Base-by-base conservation (phyloP, 257 asterid genomes). In the Mentha longifolia region DNA sequence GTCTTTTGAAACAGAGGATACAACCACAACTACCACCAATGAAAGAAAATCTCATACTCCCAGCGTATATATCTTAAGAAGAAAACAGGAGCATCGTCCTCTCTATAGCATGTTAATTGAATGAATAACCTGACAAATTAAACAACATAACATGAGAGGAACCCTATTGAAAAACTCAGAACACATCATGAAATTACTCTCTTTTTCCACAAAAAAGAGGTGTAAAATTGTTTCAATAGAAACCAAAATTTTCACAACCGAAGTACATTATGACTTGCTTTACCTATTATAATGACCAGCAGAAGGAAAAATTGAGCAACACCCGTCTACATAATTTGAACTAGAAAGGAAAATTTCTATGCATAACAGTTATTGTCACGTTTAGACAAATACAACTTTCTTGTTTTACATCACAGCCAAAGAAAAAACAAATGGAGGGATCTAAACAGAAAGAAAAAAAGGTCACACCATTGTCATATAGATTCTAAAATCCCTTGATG, bases 41-140 rank as follows among this genome's bases (percentile, higher is more conserved):
- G 42, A 77, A 77, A 68, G 78, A 78, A 66, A 79, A 85, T 92
- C 78, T 92, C 97, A 92, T 88, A 85, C 88, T 82, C 77, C 83
- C 61, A 61, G 9, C 70, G 76, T 88, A 82, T 81, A 71, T 79
- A 79, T 54, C 56, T 69, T 47, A 78, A 69, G 57, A 66, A 51
- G 64, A n/a, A 39, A 55, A 41, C 79, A 61, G 72, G 20, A 61
- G 62, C 65, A 16, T 73, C 64, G 47, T 65, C 79, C 61, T 75
- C 78, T 51, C 41, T 54, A 52, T 31, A 47, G 22, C 62, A 59
- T 54, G 73, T 66, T 30, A 47, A 47, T 47, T 49, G 70, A 72
- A 71, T 49, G 74, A 73, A 56, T 54, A 59, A 80, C 65, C 78
- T 63, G 78, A 55, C 54, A 70, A 25, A 41, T 28, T 28, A 43